Conservation (phyloP, 495 filamentous ascomycete species). For the Aspergillus coremiiformis region DNA sequence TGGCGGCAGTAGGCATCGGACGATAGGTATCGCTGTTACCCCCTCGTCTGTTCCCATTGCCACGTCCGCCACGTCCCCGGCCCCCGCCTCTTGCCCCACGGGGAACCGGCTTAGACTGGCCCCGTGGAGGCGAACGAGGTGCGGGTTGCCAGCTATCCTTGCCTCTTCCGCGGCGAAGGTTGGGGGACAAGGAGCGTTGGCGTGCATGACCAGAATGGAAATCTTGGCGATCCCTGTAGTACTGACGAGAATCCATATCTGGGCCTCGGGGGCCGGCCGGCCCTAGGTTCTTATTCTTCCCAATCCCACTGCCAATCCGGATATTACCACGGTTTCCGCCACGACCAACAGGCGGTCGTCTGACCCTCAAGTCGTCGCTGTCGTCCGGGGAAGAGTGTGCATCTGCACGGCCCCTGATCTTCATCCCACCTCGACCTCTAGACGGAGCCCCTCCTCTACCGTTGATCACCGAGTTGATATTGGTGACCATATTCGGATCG, state of each 20-base stretch:
- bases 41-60: slow-evolving; percentile 7
- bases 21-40: slow-evolving; percentile 23
- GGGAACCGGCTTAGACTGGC: slow-evolving; percentile 4
- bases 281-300: slow-evolving; percentile 14
- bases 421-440: slow-evolving; percentile 17
- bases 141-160: slow-evolving; percentile 19
- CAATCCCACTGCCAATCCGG: slow-evolving; percentile 21
- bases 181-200: slow-evolving; percentile 24
- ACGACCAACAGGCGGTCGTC: slow-evolving; percentile 15
- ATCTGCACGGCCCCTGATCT: slow-evolving; percentile 23
- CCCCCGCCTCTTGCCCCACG: slow-evolving; percentile 13
- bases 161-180: slow-evolving; percentile 14
- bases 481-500: slow-evolving; percentile 29
- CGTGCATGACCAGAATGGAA: slow-evolving; percentile 12
- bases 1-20: slow-evolving; percentile 31
- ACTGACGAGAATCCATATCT: not conserved
- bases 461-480: slow-evolving; percentile 26
- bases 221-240: slow-evolving; percentile 17
- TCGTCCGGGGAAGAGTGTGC: slow-evolving; percentile 17
- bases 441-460: slow-evolving; percentile 3
- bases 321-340: slow-evolving; percentile 23
- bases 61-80: slow-evolving; percentile 16
- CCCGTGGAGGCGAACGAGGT: slow-evolving; percentile 7
- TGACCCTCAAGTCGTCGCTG: slow-evolving; percentile 25
- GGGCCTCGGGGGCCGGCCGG: slow-evolving; percentile 5